Conservation (phyloP, 2,329 filamentous ascomycete genomes). For the Microdochium bolleyi region DNA sequence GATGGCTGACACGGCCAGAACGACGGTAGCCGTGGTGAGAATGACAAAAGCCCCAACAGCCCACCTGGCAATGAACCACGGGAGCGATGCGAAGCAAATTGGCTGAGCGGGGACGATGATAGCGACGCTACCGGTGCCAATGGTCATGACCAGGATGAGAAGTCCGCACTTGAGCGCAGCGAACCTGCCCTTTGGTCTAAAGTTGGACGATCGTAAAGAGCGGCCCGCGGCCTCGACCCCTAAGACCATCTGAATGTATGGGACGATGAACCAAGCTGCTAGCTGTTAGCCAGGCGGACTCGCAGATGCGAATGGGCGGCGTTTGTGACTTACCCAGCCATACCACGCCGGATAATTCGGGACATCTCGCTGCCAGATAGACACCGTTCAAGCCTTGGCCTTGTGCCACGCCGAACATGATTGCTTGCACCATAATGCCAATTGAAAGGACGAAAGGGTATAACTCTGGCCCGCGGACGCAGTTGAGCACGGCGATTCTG, state of each 20-base stretch:
- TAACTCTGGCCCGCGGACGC: conserved; percentile 37
- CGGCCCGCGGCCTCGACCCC: conserved; percentile 52
- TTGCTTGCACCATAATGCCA: conserved; percentile 49
- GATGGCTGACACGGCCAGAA: conserved; percentile 41
- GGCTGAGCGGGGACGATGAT: conserved; percentile 45
- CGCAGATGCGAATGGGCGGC: background rate
- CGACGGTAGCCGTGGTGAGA: conserved; percentile 38
- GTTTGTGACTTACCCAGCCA: conserved; percentile 41
- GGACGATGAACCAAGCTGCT: conserved; percentile 57
- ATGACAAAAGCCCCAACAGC: conserved; percentile 48
- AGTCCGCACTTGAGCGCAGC: conserved; percentile 48
- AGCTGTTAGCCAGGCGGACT: background rate
- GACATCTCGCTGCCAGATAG: conserved; percentile 40
- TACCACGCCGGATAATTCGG: conserved; percentile 47
- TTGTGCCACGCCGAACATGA: conserved; percentile 49
- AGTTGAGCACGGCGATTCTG: conserved; percentile 24
- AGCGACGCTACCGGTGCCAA: conserved; percentile 52
- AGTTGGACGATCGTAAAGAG: conserved; percentile 44
- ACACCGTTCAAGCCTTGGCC: conserved; percentile 43
- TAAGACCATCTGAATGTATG: conserved; percentile 59
- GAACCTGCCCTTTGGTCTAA: conserved; percentile 52
- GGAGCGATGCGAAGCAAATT: conserved; percentile 58
- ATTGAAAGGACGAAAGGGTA: conserved; percentile 50
- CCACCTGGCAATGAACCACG: conserved; percentile 59
- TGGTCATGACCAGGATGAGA: conserved; percentile 38